These are phyloP conservation scores for Bisporella sp. DNA, from an alignment of 2,329 filamentous ascomycete species.

Conservation along the genomic window DNA sequence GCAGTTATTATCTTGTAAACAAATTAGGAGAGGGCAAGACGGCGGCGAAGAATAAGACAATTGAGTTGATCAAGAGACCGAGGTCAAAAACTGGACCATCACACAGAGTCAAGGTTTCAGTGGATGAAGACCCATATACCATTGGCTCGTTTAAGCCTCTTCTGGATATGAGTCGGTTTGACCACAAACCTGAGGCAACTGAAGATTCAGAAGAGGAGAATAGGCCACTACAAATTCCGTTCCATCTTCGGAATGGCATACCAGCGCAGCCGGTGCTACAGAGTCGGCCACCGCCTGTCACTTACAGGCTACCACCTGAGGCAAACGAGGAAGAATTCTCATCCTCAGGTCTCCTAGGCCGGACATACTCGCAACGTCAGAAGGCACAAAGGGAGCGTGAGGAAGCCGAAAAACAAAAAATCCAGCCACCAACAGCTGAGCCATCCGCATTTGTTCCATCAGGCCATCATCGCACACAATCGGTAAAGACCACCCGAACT, in stretches of 20 bases:
- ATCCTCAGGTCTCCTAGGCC: constrained; percentile 39
- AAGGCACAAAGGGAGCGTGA: constrained; percentile 23
- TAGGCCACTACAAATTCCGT: constrained; percentile 22
- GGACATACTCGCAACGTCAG: constrained; percentile 40
- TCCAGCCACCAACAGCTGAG: constrained; percentile 43
- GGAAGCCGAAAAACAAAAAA: constrained; percentile 6
- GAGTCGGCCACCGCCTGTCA: constrained; percentile 16
- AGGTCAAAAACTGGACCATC: constrained; percentile 23
- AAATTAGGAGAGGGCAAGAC: constrained; percentile 42
- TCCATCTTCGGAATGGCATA: constrained; percentile 23
- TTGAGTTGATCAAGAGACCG: constrained; percentile 13
- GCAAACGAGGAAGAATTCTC: constrained; percentile 33
- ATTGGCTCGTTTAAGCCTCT: constrained; percentile 65
- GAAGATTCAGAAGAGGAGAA: constrained; percentile 22
- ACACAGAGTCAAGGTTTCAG: constrained; percentile 28
- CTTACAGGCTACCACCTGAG: constrained; percentile 17
- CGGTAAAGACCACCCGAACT: constrained; percentile 12
- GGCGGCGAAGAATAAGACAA: constrained; percentile 17
- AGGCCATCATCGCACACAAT: constrained; percentile 18
- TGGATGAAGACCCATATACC: constrained; percentile 48
- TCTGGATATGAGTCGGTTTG: constrained; percentile 54
- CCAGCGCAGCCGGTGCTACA: constrained; percentile 7
- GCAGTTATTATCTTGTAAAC: constrained; percentile 85
- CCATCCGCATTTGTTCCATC: constrained; percentile 47
- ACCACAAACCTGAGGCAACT: constrained; percentile 17